A percentile compares a stretch with the other conserved stretches of the same genome.
These are phyloP conservation scores for Pichia sp. DNA, from an alignment of 1,139 yeast species.

Conservation along the genomic window DNA sequence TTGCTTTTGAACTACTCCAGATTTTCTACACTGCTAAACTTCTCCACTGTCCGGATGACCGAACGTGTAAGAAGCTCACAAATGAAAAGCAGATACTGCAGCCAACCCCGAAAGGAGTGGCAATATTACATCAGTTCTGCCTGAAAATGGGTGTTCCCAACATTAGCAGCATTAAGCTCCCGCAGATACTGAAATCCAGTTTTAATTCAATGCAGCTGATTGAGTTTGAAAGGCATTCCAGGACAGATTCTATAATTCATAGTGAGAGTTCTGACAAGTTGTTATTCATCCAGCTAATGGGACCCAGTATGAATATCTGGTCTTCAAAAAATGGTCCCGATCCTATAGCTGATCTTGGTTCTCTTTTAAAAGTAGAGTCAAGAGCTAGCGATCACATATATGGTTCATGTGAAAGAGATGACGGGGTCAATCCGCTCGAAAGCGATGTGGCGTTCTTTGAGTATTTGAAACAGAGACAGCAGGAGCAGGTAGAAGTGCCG, in stretches of 20 bases:
- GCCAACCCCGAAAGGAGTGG: slow-evolving; percentile 90
- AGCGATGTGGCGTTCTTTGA: slow-evolving; percentile 12
- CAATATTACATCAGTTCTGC: slow-evolving; percentile 60
- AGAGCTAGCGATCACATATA: slow-evolving; percentile 4
- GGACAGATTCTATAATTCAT: slow-evolving; percentile 57
- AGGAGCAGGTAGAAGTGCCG: not conserved
- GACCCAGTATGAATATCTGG: slow-evolving; percentile 69
- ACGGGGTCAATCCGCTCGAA: not conserved
- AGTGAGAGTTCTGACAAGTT: slow-evolving; percentile 64
- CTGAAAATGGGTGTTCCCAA: slow-evolving; percentile 46
- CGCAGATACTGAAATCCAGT: slow-evolving; percentile 43
- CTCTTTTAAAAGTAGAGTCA: not conserved
- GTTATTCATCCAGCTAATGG: slow-evolving; percentile 61
- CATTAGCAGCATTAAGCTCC: slow-evolving; percentile 27
- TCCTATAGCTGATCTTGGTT: slow-evolving; percentile 22
- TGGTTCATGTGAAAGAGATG: not conserved
- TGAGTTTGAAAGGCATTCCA: slow-evolving; percentile 59
- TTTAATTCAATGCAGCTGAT: slow-evolving; percentile 73
- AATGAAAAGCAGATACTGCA: slow-evolving; percentile 47
- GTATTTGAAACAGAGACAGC: slow-evolving; percentile 17
- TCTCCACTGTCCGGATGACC: slow-evolving; percentile 71
- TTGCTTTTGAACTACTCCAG: slow-evolving; percentile 48
- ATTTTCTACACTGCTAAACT: slow-evolving; percentile 63
- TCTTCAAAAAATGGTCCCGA: slow-evolving; percentile 47
- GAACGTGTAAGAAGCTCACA: slow-evolving; percentile 52